phyloP scores from a whole-genome alignment of 305 asterid species.

The Euphrasia arctica region DNA sequence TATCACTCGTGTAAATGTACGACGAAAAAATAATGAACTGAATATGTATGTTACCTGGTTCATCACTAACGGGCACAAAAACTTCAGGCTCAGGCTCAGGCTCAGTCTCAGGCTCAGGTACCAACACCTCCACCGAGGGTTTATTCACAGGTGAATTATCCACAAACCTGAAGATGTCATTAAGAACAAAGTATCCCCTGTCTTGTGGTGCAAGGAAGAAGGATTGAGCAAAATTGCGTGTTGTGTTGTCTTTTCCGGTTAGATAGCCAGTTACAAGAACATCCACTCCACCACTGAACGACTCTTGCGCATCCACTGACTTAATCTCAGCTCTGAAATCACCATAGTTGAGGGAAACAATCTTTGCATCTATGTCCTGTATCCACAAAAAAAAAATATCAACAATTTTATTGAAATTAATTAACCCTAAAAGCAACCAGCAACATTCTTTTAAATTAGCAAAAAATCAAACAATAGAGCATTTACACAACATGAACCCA shows the following conservation, averaged over 20 bases:
- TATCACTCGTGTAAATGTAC: not conserved
- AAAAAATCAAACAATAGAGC: too few relatives aligned
- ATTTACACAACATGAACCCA: not conserved
- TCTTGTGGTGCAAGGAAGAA: constrained; percentile 84
- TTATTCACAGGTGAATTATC: constrained; percentile 32
- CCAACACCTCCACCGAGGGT: constrained; percentile 24
- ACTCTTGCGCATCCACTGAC: constrained; percentile 70
- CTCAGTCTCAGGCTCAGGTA: too few relatives aligned
- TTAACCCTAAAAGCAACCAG: constrained; percentile 1
- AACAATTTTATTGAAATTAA: not conserved
- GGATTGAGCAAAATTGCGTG: constrained; percentile 58
- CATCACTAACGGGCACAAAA: constrained; percentile 28
- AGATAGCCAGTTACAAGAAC: constrained; percentile 71
- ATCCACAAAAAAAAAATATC: not conserved
- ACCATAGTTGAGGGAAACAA: constrained; percentile 56
- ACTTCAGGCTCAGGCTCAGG: constrained; percentile 21
- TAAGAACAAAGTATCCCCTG: constrained; percentile 73
- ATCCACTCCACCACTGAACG: constrained; percentile 59
- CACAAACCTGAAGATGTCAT: constrained; percentile 66
- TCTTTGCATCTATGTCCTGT: constrained; percentile 71
- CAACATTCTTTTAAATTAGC: too few relatives aligned
- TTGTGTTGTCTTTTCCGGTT: constrained; percentile 47
- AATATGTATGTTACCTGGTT: constrained; percentile 39
- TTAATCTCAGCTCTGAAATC: constrained; percentile 60
- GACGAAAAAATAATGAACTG: constrained; percentile 7